Evolutionary conservation across 2,329 filamentous ascomycete genomes (phyloP), one percentile per base, ranked within the genome.

Genomic region (Hymenoscyphus linearis): DNA sequence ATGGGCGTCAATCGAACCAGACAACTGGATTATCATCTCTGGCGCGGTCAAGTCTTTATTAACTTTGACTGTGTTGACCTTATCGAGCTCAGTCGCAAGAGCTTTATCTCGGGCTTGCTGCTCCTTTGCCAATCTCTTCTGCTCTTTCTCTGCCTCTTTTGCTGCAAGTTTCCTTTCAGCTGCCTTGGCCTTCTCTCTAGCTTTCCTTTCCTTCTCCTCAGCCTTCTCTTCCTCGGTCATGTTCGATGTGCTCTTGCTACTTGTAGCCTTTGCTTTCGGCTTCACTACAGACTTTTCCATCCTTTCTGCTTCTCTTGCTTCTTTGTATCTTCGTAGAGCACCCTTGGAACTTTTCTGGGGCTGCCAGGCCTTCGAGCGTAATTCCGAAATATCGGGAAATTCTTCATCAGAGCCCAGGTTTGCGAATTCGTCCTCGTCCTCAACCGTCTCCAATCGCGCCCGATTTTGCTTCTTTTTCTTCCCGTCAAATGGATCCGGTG

Each of bases 21-120:
- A 82, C 26, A 93, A 76, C 67, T 90, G 84, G 1, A 91, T 80
- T 57, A 93, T 86, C 89, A 95, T 93, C 72, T 95, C 89, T 0
- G 82, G 82, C 0, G 85, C 83, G 0, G 89, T 88, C 0, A 86
- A 76, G 67, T 90, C 91, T 75, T 90, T 91, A 74, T 91, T 86
- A 0, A 84, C 85, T 57, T 85, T 85, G 10, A 87, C 75, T 69
- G 88, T 91, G 74, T 93, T 93, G 50, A 86, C 88, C 64, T 90
- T 85, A 2, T 85, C 84, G 25, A 93, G 75, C 7, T 90, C 87
- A 6, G 84, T 82, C 12, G 83, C 84, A 2, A 79, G 78, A 65
- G 86, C 82, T 68, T 87, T 90, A 65, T 91, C 85, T 6, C 76
- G 75, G 0, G 79, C 80, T 65, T 84, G 88, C 57, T 84, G 79